Evolutionary conservation across 306 rosid species (phyloP), one percentile per base, ranked within the genome.

Genomic region (Macrotyloma uniflorum): DNA sequence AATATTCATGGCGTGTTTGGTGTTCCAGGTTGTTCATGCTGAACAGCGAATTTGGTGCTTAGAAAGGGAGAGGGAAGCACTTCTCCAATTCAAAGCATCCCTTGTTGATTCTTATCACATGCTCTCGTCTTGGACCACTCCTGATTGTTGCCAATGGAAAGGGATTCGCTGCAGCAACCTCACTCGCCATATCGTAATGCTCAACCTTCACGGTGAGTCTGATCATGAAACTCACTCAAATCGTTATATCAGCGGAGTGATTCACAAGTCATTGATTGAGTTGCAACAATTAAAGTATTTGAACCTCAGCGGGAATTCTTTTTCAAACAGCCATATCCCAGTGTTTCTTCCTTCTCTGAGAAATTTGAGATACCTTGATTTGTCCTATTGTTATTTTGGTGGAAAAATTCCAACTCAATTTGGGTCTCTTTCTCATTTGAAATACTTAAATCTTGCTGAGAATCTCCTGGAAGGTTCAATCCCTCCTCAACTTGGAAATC

Each of bases 91-190:
- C 26, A 81, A 74, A 26, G 65, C 68, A 45, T 18, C 61, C 4
- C 4, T 57, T 18, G 72, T 57, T 0, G 38, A 74, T 55, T 3
- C 1, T 36, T 0, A 0, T 6, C 66, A 20, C 64, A 23, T 42
- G 59, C 50, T 81, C 1, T 55, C 76, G 3, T 67, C 84, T 0
- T 81, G 84, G 84, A 49, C 13, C 10, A 81, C 53, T 15, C 24
- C 35, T 2, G 38, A 81, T 2, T 81, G 80, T 8, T 81, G 84
- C 14, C 36, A 67, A 67, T 81, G 80, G 80, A 13, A 77, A 2
- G 57, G 81, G 24, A 49, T 81, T 81, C 28, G 8, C 1, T 74
- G 84, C n/a, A 74, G 58, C 58, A 74, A 58, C 57, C 58, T 23
- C 24, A 74, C 79, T 9, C 15, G 33, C 46, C 62, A 46, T 13